phyloP scores from a whole-genome alignment of 1,139 yeast species.

The Magnusiomyces paraingens region DNA sequence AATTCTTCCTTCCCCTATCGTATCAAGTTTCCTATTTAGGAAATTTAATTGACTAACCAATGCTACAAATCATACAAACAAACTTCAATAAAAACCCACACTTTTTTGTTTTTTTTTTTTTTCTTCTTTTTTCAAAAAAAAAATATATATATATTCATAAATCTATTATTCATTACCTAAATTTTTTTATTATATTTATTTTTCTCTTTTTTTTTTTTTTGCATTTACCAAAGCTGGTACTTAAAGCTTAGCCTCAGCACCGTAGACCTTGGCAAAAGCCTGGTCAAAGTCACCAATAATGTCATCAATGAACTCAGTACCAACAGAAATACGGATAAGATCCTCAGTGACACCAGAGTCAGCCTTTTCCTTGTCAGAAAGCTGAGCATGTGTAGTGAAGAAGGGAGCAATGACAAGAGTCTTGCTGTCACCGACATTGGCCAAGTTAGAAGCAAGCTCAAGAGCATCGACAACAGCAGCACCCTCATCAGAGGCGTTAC shows the following conservation, averaged over 20 bases:
- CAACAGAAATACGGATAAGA: conserved; percentile 80
- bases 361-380: conserved; percentile 68
- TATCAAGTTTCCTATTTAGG: too few species aligned
- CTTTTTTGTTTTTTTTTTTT: neutral
- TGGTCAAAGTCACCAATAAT: conserved; percentile 81
- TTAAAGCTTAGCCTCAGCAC: neutral
- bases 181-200: neutral
- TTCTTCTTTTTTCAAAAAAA: too few species aligned
- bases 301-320: conserved; percentile 86
- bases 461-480: conserved; percentile 76
- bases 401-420: conserved; percentile 93
- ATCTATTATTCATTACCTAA: neutral
- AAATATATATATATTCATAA: neutral
- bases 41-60: too few species aligned
- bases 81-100: too few species aligned
- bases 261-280: conserved; percentile 43
- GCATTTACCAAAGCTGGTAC: neutral
- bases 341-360: conserved; percentile 84
- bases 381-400: conserved; percentile 92
- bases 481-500: conserved; percentile 51
- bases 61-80: too few species aligned
- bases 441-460: conserved; percentile 82
- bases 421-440: conserved; percentile 95
- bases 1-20: too few species aligned
- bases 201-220: neutral